Conservation (phyloP, 2,329 filamentous ascomycete species). For the Coniochaeta hoffmannii region DNA sequence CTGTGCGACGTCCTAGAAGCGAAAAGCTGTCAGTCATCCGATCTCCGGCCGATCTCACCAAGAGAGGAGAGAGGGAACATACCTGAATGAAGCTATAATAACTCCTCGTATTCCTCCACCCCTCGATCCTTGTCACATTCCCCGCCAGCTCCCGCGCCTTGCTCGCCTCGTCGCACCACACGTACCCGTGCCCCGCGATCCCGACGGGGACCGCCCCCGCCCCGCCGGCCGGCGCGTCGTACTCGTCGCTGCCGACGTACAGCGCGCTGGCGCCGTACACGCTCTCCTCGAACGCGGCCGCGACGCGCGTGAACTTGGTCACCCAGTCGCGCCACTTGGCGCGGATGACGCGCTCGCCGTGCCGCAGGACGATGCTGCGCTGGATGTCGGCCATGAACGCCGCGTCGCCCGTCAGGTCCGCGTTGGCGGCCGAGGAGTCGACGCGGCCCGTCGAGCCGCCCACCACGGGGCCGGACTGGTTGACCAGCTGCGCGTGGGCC, state of each 20-base stretch:
- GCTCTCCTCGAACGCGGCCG: slow-evolving; percentile 88
- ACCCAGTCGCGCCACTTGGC: slow-evolving; percentile 94
- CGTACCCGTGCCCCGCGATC: slow-evolving; percentile 76
- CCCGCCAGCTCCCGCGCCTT: slow-evolving; percentile 83
- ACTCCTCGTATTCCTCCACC: slow-evolving; percentile 90
- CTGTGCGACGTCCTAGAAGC: slow-evolving; percentile 54
- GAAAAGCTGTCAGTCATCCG: neutral
- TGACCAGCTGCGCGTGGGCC: slow-evolving; percentile 41
- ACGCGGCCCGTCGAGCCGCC: slow-evolving; percentile 17
- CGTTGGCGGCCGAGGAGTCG: slow-evolving; percentile 15
- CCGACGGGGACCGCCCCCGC: slow-evolving; percentile 49
- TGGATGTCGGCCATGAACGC: slow-evolving; percentile 84
- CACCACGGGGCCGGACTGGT: slow-evolving; percentile 8
- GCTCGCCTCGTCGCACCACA: slow-evolving; percentile 78
- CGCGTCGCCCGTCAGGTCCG: slow-evolving; percentile 76
- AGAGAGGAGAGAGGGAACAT: slow-evolving; percentile 14
- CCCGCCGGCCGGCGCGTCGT: slow-evolving; percentile 47
- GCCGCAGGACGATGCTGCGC: slow-evolving; percentile 73
- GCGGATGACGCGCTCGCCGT: slow-evolving; percentile 83
- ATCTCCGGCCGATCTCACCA: neutral
- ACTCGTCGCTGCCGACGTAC: slow-evolving; percentile 73
- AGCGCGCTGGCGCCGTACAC: slow-evolving; percentile 91
- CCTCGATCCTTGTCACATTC: slow-evolving; percentile 88
- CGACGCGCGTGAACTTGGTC: slow-evolving; percentile 85
- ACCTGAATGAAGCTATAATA: slow-evolving; percentile 95